A percentile compares a stretch with the other conserved stretches of the same genome.
phyloP scores from a whole-genome alignment of 2,329 filamentous ascomycete species.

The Cephalotrichum gorgonifer region DNA sequence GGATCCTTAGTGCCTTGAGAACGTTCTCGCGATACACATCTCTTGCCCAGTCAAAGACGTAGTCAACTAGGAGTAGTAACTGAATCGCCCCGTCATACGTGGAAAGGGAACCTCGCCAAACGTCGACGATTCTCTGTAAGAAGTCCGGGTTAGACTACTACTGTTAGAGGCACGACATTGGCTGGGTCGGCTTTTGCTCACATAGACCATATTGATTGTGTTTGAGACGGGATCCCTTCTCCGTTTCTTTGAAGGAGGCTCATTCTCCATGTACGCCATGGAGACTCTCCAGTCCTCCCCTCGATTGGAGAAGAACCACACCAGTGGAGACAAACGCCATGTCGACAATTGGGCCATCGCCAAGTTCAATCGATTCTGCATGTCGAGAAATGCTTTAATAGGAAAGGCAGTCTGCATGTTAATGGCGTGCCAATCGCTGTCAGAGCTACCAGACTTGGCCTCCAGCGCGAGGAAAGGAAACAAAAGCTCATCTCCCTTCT shows the following conservation, averaged over 20 bases:
- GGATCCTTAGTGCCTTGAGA: not conserved
- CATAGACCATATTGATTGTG: not conserved
- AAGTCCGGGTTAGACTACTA: too few relatives aligned
- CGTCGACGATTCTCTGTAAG: conserved; percentile 3
- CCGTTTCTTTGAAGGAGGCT: not conserved
- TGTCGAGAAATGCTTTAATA: conserved; percentile 6
- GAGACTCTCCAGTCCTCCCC: conserved; percentile 7
- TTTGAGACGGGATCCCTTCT: not conserved
- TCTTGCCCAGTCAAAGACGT: conserved; percentile 9
- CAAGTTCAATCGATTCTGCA: not conserved
- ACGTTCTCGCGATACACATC: conserved; percentile 8
- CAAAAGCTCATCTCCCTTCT: conserved; percentile 3
- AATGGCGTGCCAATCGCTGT: conserved; percentile 8
- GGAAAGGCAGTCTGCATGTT: conserved; percentile 10
- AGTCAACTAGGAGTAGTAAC: conserved; percentile 7
- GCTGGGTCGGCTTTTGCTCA: not conserved
- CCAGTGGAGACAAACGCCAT: conserved; percentile 1
- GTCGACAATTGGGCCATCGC: not conserved
- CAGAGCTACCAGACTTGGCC: conserved; percentile 4
- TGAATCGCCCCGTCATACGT: conserved; percentile 5
- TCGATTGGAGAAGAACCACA: conserved; percentile 7
- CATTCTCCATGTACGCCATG: not conserved
- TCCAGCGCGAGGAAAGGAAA: conserved; percentile 6
- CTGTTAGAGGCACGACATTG: not conserved
- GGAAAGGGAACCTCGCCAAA: conserved; percentile 7